Percentiles rank a stretch among this genome's conserved stretches.
Conservation (phyloP, 2,329 filamentous ascomycete genomes). For the Diplodia intermedia region DNA sequence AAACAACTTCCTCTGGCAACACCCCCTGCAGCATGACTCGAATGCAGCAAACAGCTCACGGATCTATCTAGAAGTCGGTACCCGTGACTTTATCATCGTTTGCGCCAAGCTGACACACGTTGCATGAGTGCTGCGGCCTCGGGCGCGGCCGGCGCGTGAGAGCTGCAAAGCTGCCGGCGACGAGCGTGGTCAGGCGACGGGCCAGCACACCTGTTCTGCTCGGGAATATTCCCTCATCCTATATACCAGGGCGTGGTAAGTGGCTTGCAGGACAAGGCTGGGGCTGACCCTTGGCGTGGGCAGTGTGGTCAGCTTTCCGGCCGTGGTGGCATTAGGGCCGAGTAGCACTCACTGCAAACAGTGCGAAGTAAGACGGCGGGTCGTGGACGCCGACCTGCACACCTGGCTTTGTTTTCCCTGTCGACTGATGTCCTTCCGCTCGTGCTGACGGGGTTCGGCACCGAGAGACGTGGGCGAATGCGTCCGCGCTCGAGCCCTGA, state of each 20-base stretch:
- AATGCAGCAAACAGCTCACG: too few relatives aligned
- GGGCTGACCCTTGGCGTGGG: constrained; percentile 3
- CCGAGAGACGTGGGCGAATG: too few relatives aligned
- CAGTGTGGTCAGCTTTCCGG: constrained; percentile 9
- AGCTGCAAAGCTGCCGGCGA: background rate
- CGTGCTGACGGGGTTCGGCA: background rate
- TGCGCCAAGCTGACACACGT: background rate
- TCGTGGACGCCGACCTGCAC: background rate
- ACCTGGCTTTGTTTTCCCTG: background rate
- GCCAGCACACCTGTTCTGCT: background rate
- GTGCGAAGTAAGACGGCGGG: constrained; percentile 11
- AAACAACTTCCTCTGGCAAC: background rate
- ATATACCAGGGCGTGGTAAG: constrained; percentile 1
- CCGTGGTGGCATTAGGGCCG: background rate
- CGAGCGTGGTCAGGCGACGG: constrained; percentile 9
- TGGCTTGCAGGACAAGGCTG: constrained; percentile 19
- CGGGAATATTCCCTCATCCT: constrained; percentile 11
- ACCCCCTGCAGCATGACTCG: background rate
- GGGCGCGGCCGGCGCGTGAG: background rate
- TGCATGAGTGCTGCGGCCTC: background rate
- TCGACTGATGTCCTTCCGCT: background rate
- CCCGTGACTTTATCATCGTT: too few relatives aligned
- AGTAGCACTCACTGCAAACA: background rate
- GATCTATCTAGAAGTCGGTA: too few relatives aligned
- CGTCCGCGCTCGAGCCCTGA: background rate